Base-by-base conservation (phyloP, 129 eudicot genomes). In the Sambucus nigra region DNA sequence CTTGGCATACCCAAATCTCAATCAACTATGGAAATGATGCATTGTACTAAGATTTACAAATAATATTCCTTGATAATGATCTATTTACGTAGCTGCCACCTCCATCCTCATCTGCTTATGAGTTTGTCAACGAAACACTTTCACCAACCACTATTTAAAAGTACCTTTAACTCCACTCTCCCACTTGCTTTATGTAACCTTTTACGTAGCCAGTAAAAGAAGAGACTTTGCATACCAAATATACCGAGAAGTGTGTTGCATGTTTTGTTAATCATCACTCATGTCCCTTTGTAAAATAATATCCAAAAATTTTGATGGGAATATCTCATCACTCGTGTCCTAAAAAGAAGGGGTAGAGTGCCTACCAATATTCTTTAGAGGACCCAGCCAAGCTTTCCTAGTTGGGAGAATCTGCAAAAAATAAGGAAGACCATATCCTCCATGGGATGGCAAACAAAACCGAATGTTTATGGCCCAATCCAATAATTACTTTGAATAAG, bases 401-500 rank as follows among this genome's bases (percentile, higher is more conserved):
- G 24, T 24, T 5, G 24, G 44, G 51, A 38, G 49, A 57, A 57
- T 32, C 16, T 40, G 46, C 51, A n/a, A 55, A 31, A 7, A 55
- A 24, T 11, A 35, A 55, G 11, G 3, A 14, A 53, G 58, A 53
- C 18, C n/a, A n/a, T n/a, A n/a, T 28, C 21, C 38, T 31, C 8
- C 38, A 31, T 5, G 5, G 38, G 10, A 56, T 81, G 91, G 91
- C 91, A 73, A 74, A 77, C 91, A 81, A 63, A 51, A 50, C 52
- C 56, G 63, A 63, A 69, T 72, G 80, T 56, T 52, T 42, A 32
- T 77, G 89, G 72, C 70, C 88, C 70, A 66, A 61, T 26, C 8
- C 44, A 3, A 42, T 59, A 26, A 60, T 60, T 44, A 47, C 49
- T 31, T 31, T 11, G 10, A 31, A 5, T 11, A 31, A 0, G 8